phyloP scores from a whole-genome alignment of 805 yeast species.

The Candida cerambycidarum region DNA sequence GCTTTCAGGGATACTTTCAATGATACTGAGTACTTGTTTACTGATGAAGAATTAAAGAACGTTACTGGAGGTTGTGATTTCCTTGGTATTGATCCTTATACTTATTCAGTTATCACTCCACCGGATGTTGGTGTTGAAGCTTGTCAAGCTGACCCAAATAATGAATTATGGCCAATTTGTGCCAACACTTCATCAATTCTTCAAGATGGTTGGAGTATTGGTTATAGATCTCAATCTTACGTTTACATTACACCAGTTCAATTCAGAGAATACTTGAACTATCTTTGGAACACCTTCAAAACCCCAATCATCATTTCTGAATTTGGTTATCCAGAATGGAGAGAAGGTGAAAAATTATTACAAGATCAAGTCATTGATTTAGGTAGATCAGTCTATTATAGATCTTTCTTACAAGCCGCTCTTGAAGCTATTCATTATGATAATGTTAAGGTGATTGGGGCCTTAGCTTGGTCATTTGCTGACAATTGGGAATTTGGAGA shows the following conservation, averaged over 20 bases:
- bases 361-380: slow-evolving; percentile 28
- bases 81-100: slow-evolving; percentile 33
- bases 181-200: slow-evolving; percentile 15
- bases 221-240: slow-evolving; percentile 21
- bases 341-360: slow-evolving; percentile 24
- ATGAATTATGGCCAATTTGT: slow-evolving; percentile 27
- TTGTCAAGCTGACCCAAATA: slow-evolving; percentile 21
- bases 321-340: slow-evolving; percentile 33
- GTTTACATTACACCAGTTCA: slow-evolving; percentile 24
- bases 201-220: slow-evolving; percentile 21
- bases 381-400: slow-evolving; percentile 27
- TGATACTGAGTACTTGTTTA: slow-evolving; percentile 18
- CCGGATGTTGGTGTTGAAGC: slow-evolving; percentile 23
- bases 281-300: slow-evolving; percentile 22
- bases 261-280: slow-evolving; percentile 26
- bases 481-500: slow-evolving; percentile 37
- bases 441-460: slow-evolving; percentile 27
- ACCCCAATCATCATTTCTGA: slow-evolving; percentile 30
- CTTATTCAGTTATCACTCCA: slow-evolving; percentile 21
- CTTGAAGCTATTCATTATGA: slow-evolving; percentile 24
- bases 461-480: slow-evolving; percentile 31
- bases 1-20: slow-evolving; percentile 20
- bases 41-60: slow-evolving; percentile 23
- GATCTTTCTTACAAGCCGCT: slow-evolving; percentile 25
- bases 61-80: slow-evolving; percentile 27